A percentile compares a stretch with the other conserved stretches of the same genome.
phyloP scores from a whole-genome alignment of 805 yeast species.

The Yarrowia yakushimensis region DNA sequence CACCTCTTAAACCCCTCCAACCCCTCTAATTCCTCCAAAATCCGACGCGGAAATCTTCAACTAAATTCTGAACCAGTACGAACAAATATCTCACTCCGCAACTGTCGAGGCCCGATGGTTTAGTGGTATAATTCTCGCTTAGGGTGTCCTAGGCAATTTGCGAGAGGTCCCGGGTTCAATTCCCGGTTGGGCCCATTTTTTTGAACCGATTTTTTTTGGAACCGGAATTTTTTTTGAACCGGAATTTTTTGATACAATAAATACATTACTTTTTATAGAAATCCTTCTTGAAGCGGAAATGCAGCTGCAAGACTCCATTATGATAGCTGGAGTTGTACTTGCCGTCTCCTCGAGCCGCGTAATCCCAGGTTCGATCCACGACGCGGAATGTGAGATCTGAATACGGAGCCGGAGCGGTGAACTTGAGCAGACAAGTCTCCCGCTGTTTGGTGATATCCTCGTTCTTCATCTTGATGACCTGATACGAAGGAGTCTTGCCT shows the following conservation, averaged over 20 bases:
- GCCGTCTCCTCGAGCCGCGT: constrained; percentile 31
- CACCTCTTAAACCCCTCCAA: too few species aligned
- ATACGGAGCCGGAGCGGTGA: constrained; percentile 39
- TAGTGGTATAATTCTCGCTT: constrained; percentile 25
- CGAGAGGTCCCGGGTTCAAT: constrained; percentile 26
- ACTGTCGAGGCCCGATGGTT: constrained; percentile 16
- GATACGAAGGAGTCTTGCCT: constrained; percentile 36
- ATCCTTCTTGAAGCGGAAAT: constrained; percentile 38
- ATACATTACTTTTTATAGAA: constrained; percentile 32
- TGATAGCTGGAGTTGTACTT: constrained; percentile 38
- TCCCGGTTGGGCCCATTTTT: constrained; percentile 22
- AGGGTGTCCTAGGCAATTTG: constrained; percentile 24
- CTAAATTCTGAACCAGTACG: neutral
- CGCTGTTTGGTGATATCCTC: constrained; percentile 26
- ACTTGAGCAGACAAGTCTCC: constrained; percentile 36
- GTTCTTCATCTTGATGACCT: constrained; percentile 30
- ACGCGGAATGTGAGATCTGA: constrained; percentile 39
- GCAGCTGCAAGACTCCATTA: constrained; percentile 39
- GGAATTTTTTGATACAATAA: neutral
- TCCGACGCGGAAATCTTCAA: too few species aligned
- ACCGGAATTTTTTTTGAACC: neutral
- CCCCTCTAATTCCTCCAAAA: too few species aligned
- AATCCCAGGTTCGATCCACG: constrained; percentile 40
- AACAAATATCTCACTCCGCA: neutral
- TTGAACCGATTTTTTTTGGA: neutral